Base-by-base conservation (phyloP, 2,329 filamentous ascomycete genomes). In the Aureobasidium sp. region DNA sequence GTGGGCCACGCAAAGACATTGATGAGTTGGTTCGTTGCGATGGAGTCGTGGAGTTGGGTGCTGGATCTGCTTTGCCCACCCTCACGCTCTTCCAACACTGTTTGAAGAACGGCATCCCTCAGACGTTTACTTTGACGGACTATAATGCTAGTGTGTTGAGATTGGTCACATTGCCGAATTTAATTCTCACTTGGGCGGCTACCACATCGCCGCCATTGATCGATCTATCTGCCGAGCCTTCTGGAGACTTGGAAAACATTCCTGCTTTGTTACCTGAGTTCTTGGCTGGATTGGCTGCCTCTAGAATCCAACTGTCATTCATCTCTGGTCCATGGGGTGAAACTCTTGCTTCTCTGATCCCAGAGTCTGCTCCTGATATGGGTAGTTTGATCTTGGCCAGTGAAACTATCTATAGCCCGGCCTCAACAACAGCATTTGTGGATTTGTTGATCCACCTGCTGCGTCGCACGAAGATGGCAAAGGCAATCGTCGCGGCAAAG, bases 331-430 rank as follows among this genome's bases (percentile, higher is more conserved):
- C 84, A 1, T 94, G 90, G 90, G 86, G 84, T 0, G 75, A 81
- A 0, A 43, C 48, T 2, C 86, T 93, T 63, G 79, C 89, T 5
- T 72, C 80, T 1, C 74, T 90, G 1, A 73, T 92, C 8, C 75
- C 72, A 0, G 67, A 69, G 0, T 71, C 68, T 4, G 67, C 73
- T 10, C 63, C 73, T 13, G 74, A 73, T 10, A 71, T 77, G 65
- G 77, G 77, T 27, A 76, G 74, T 0, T 74, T 89, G 2, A 76
- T 92, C 5, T 76, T 94, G 1, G 90, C 87, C 0, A 88, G 89
- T 0, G 90, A 94, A 74, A 94, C 90, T 0, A 93, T 94, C 48
- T 94, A 94, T 74, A 90, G 87, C 2, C 89, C 88, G 0, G 85
- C 86, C 63, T 87, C 88, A 0, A 80, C 92, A 26, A 76, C 78